Evolutionary conservation across 106 monocot genomes (phyloP).

Genomic region (Dactylorhiza incarnata): DNA sequence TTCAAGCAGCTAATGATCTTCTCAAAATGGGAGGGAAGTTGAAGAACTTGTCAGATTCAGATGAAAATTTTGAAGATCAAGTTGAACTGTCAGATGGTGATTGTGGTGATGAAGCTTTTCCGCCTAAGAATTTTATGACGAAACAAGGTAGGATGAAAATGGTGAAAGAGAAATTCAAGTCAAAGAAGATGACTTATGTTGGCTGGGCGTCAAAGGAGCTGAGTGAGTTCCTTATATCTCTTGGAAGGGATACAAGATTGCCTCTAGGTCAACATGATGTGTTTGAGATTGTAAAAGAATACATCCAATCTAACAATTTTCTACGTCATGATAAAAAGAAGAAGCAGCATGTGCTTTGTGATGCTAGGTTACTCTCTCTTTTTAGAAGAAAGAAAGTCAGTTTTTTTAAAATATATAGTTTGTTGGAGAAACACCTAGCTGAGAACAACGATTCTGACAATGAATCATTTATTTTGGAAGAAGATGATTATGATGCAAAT

Average conservation of each 20-base stretch:
- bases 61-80: conserved; percentile 24
- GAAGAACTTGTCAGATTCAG: conserved; percentile 19
- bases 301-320: conserved; percentile 51
- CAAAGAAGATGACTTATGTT: conserved; percentile 32
- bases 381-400: conserved; percentile 57
- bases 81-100: conserved; percentile 16
- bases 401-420: conserved; percentile 30
- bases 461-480: conserved; percentile 29
- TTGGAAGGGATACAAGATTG: conserved; percentile 41
- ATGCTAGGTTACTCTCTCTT: conserved; percentile 43
- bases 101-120: conserved; percentile 10
- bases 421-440: conserved; percentile 57
- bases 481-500: conserved; percentile 17
- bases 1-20: conserved; percentile 35
- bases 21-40: conserved; percentile 31
- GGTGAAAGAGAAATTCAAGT: conserved; percentile 22
- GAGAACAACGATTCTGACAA: conserved; percentile 30
- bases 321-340: conserved; percentile 42
- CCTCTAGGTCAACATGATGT: conserved; percentile 39
- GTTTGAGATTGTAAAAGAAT: conserved; percentile 44
- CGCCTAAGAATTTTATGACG: conserved; percentile 5
- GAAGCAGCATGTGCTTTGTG: conserved; percentile 45
- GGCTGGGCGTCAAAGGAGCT: conserved; percentile 77
- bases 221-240: conserved; percentile 42
- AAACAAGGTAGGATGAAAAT: conserved; percentile 9